Evolutionary conservation across 164 flowering plant genomes (phyloP), one percentile per base, ranked within the genome.

Genomic region (Amborella trichopoda): DNA sequence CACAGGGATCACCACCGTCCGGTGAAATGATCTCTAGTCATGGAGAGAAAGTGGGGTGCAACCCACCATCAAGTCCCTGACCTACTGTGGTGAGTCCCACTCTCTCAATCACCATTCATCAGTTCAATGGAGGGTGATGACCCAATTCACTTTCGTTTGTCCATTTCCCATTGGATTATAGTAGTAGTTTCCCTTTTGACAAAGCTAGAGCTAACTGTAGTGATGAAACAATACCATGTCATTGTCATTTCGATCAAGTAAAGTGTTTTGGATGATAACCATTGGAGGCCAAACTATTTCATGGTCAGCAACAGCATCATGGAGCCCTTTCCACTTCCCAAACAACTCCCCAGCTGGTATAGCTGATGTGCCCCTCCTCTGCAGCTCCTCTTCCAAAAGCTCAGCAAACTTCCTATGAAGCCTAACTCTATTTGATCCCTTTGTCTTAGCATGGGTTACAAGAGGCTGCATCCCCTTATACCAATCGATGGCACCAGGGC

Each of bases 201-300:
- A n/a, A n/a, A n/a, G n/a, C n/a, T n/a, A n/a, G n/a, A n/a, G n/a
- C n/a, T n/a, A 37, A 5, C 13, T n/a, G 40, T 21, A 6, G 40
- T 19, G 25, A 50, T 41, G 17, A 44, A 39, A 13, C 12, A 57
- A 5, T 68, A 91, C 98, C 94, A 76, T 84, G 0, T 83, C 96
- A 50, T 83, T 68, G 0, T 82, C 94, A 63, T 76, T 94, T 55
- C 58, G 23, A 2, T 84, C 91, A 17, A 73, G 86, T 46, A 18
- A 23, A 0, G 99, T 91, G 47, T 91, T 91, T 87, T 70, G 77
- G 16, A 91, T 65, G 2, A 91, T 26, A 44, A 87, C 87, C 83
- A 87, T 87, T 2, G 99, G 99, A 37, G 99, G 99, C 99, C 99
- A 91, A 12, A 91, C 76, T 21, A 91, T 84, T 3, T 76, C 81